Evolutionary conservation across 305 asterid genomes (phyloP).

Genomic region (Fraxinus baroniana): DNA sequence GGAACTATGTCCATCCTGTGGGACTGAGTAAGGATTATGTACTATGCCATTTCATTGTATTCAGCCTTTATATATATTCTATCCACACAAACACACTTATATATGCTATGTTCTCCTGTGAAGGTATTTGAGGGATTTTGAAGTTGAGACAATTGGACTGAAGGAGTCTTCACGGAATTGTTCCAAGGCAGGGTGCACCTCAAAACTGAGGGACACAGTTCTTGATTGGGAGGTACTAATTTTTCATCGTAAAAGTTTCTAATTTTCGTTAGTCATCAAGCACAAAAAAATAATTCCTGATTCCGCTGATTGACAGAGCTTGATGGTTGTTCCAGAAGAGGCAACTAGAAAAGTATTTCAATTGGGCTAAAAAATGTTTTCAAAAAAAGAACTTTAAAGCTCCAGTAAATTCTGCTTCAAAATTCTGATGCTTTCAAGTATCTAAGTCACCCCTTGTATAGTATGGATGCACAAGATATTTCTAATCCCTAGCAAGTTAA

Average conservation of each 20-base stretch:
- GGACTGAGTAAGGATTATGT: conserved; percentile 66
- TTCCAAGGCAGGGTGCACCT: conserved; percentile 58
- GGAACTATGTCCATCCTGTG: conserved; percentile 87
- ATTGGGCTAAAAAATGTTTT: conserved; percentile 5
- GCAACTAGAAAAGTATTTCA: conserved; percentile 2
- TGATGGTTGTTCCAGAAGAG: not conserved
- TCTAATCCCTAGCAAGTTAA: not conserved
- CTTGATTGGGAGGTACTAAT: conserved; percentile 93
- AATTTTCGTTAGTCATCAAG: conserved; percentile 8
- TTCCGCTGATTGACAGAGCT: not conserved
- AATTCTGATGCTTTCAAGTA: not conserved
- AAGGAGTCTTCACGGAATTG: conserved; percentile 83
- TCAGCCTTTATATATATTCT: not conserved
- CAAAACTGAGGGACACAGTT: conserved; percentile 89
- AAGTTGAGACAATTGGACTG: conserved; percentile 87
- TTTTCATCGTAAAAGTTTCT: conserved; percentile 9
- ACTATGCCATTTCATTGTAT: conserved; percentile 13
- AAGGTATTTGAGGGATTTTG: conserved; percentile 90
- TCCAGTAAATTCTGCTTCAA: conserved; percentile 1
- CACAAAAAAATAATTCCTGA: conserved; percentile 7
- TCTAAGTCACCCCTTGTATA: not conserved
- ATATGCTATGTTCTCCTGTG: conserved; percentile 30
- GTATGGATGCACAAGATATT: not conserved
- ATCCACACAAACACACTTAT: not conserved
- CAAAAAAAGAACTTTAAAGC: not conserved